phyloP scores from a whole-genome alignment of 2,329 filamentous ascomycete genomes.

The Aaosphaeria pasadenensis region DNA sequence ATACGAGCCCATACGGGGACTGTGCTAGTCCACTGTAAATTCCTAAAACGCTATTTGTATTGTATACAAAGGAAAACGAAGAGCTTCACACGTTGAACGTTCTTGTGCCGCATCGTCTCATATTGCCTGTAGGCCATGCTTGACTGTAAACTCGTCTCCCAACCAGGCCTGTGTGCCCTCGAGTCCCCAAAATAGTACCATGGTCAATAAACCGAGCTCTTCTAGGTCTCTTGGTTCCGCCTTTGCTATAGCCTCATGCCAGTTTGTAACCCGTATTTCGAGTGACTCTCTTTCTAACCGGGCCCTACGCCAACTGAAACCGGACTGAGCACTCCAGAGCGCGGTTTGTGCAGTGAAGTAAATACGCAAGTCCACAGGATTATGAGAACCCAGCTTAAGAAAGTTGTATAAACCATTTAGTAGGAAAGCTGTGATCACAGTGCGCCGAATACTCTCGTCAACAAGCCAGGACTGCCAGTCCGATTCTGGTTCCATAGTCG shows the following conservation, averaged over 20 bases:
- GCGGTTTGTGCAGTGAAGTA: slow-evolving; percentile 8
- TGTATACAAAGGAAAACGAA: too few relatives aligned
- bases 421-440: slow-evolving; percentile 26
- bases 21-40: too few relatives aligned
- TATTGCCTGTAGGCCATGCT: background rate
- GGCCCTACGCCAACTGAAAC: slow-evolving; percentile 6
- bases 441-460: slow-evolving; percentile 28
- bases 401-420: slow-evolving; percentile 28
- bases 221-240: slow-evolving; percentile 10
- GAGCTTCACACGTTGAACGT: too few relatives aligned
- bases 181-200: slow-evolving; percentile 11
- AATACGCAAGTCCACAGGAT: slow-evolving; percentile 1
- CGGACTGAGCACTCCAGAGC: slow-evolving; percentile 11
- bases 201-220: slow-evolving; percentile 11
- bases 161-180: slow-evolving; percentile 7
- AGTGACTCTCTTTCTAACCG: slow-evolving; percentile 3
- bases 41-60: too few relatives aligned
- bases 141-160: slow-evolving; percentile 1
- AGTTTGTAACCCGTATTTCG: slow-evolving; percentile 3
- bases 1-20: too few relatives aligned
- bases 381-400: slow-evolving; percentile 8
- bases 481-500: background rate
- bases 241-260: slow-evolving; percentile 6
- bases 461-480: slow-evolving; percentile 23
- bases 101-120: background rate